Conservation (phyloP, 2,329 filamentous ascomycete species). For the Apiospora malaysiana region DNA sequence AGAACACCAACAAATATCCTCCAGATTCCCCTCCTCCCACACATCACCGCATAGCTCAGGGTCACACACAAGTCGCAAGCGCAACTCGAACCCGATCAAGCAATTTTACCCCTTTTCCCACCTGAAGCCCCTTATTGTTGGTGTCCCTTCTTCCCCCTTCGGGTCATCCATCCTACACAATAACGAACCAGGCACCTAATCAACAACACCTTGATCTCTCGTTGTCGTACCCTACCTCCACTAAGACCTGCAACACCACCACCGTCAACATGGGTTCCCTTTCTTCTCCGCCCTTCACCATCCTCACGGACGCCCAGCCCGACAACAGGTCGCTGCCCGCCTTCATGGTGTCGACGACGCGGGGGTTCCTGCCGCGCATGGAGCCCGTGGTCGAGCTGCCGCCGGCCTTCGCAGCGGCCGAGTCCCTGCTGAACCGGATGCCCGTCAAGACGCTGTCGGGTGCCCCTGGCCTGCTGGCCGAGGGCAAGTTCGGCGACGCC, state of each 20-base stretch:
- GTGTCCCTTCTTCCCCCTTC: slow-evolving; percentile 39
- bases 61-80: background rate
- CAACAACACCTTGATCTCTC: background rate
- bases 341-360: slow-evolving; percentile 79
- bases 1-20: slow-evolving; percentile 14
- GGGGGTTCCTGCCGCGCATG: slow-evolving; percentile 75
- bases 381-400: slow-evolving; percentile 70
- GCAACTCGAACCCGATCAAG: background rate
- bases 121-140: slow-evolving; percentile 33
- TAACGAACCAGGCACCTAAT: background rate
- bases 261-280: background rate
- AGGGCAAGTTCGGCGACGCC: slow-evolving; percentile 74
- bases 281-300: slow-evolving; percentile 52
- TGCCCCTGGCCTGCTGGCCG: slow-evolving; percentile 77
- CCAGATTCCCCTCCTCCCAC: background rate
- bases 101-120: slow-evolving; percentile 11
- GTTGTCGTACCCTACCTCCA: background rate
- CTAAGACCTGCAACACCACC: background rate
- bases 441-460: slow-evolving; percentile 79
- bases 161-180: background rate
- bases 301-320: slow-evolving; percentile 68
- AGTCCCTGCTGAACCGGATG: slow-evolving; percentile 51
- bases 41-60: too few relatives aligned
- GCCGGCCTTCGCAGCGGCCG: slow-evolving; percentile 72
- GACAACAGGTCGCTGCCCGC: slow-evolving; percentile 69